A percentile compares a stretch with the other conserved stretches of the same genome.
Evolutionary conservation across 768 basidiomycete genomes (phyloP).

Genomic region (Boletus rubroflammeus): DNA sequence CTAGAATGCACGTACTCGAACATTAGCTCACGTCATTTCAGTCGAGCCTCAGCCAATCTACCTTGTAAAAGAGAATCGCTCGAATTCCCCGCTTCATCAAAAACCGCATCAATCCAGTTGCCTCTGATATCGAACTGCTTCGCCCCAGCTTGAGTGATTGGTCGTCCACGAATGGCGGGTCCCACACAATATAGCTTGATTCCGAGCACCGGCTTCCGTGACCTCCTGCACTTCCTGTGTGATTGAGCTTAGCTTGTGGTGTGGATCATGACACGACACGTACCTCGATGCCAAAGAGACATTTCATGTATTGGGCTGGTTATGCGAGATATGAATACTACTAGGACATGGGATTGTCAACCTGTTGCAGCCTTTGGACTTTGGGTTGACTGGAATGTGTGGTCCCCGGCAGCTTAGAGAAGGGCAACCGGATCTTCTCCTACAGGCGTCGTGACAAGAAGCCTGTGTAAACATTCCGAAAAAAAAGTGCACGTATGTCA

Average conservation of each 20-base stretch:
- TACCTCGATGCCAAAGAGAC: slow-evolving; percentile 64
- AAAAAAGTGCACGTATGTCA: not conserved
- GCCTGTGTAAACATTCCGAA: slow-evolving; percentile 36
- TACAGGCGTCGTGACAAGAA: slow-evolving; percentile 50
- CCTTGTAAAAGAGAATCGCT: slow-evolving; percentile 89
- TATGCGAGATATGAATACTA: too few relatives aligned
- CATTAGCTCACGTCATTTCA: not conserved
- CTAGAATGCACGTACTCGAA: slow-evolving; percentile 33
- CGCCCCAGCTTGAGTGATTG: slow-evolving; percentile 52
- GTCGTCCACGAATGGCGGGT: slow-evolving; percentile 55
- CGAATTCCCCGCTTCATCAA: slow-evolving; percentile 79
- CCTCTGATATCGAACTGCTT: slow-evolving; percentile 60
- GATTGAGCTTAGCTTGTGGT: not conserved
- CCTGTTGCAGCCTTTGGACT: too few relatives aligned
- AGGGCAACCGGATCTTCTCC: not conserved
- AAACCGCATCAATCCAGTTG: slow-evolving; percentile 68
- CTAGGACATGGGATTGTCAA: too few relatives aligned
- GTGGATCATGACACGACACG: not conserved
- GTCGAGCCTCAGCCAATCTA: slow-evolving; percentile 18
- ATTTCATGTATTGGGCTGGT: too few relatives aligned
- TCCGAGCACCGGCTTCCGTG: slow-evolving; percentile 80
- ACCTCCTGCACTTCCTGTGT: slow-evolving; percentile 58
- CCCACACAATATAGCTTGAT: slow-evolving; percentile 76
- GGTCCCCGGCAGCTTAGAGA: slow-evolving; percentile 44
- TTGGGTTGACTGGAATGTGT: too few relatives aligned